These are phyloP conservation scores for Periconia sp. DNA, from an alignment of 2,329 filamentous ascomycete genomes.

Conservation along the genomic window DNA sequence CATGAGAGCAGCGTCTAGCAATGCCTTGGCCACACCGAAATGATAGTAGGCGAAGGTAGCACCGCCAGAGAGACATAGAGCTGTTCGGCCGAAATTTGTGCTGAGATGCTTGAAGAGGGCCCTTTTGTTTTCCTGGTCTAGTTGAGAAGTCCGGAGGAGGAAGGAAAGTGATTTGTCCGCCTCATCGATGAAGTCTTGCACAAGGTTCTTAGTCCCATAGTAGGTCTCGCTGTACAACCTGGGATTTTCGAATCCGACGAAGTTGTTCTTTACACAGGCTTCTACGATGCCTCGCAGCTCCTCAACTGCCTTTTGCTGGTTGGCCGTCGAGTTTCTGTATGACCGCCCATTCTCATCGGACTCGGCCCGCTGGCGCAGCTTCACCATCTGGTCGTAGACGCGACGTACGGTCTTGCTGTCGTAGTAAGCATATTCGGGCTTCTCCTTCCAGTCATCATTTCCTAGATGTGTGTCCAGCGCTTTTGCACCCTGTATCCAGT, in stretches of 20 bases:
- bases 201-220: slow-evolving; percentile 93
- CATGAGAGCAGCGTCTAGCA: slow-evolving; percentile 83
- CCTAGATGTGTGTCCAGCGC: slow-evolving; percentile 81
- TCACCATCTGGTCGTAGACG: slow-evolving; percentile 77
- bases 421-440: slow-evolving; percentile 78
- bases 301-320: slow-evolving; percentile 63
- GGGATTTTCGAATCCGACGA: slow-evolving; percentile 91
- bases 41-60: slow-evolving; percentile 97
- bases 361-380: slow-evolving; percentile 60
- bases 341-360: slow-evolving; percentile 59
- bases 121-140: slow-evolving; percentile 76
- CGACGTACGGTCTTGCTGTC: slow-evolving; percentile 82
- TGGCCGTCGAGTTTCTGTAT: slow-evolving; percentile 28
- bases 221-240: slow-evolving; percentile 97
- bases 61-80: slow-evolving; percentile 89
- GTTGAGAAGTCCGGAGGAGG: slow-evolving; percentile 69
- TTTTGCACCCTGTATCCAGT: slow-evolving; percentile 83
- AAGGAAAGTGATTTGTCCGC: slow-evolving; percentile 72
- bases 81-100: slow-evolving; percentile 90
- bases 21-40: slow-evolving; percentile 87
- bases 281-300: slow-evolving; percentile 80
- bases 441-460: slow-evolving; percentile 79
- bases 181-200: slow-evolving; percentile 90
- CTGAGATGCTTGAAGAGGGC: slow-evolving; percentile 85
- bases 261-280: slow-evolving; percentile 96